phyloP scores from a whole-genome alignment of 2,329 filamentous ascomycete species.

The Ramularia collo-cygni region DNA sequence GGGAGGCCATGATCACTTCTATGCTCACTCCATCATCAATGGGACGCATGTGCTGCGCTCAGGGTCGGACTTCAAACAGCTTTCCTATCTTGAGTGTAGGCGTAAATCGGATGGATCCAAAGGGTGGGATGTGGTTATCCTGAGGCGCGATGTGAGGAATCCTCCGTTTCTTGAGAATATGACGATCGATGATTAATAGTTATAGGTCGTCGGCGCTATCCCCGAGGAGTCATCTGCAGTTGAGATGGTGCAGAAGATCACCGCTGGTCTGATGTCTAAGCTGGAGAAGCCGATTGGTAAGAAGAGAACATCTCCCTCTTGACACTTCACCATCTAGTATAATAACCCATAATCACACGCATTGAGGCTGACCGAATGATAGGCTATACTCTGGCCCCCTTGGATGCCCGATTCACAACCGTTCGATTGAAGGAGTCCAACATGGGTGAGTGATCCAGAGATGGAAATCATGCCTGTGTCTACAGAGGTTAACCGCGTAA shows the following conservation, averaged over 20 bases:
- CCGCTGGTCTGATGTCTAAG: conserved; percentile 65
- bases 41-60: conserved; percentile 79
- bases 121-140: conserved; percentile 60
- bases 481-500: too few relatives aligned
- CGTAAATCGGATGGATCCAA: conserved; percentile 42
- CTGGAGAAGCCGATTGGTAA: conserved; percentile 67
- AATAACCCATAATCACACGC: too few relatives aligned
- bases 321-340: too few relatives aligned
- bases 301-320: too few relatives aligned
- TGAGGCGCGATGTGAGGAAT: conserved; percentile 7
- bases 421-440: conserved; percentile 74
- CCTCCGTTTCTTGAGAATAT: not conserved
- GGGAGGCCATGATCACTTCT: conserved; percentile 87
- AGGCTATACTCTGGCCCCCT: conserved; percentile 68
- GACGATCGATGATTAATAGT: conserved; percentile 65
- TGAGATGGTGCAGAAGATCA: conserved; percentile 60
- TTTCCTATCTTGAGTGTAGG: conserved; percentile 78
- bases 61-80: conserved; percentile 84
- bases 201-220: conserved; percentile 55
- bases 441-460: conserved; percentile 46
- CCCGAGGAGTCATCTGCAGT: conserved; percentile 56
- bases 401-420: conserved; percentile 81
- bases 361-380: too few relatives aligned
- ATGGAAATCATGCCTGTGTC: too few relatives aligned
- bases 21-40: conserved; percentile 69